Evolutionary conservation across 371 early-diverging fungal species (phyloP), one percentile per base, ranked within the genome.

Genomic region (Zopfochytrium polystomum): DNA sequence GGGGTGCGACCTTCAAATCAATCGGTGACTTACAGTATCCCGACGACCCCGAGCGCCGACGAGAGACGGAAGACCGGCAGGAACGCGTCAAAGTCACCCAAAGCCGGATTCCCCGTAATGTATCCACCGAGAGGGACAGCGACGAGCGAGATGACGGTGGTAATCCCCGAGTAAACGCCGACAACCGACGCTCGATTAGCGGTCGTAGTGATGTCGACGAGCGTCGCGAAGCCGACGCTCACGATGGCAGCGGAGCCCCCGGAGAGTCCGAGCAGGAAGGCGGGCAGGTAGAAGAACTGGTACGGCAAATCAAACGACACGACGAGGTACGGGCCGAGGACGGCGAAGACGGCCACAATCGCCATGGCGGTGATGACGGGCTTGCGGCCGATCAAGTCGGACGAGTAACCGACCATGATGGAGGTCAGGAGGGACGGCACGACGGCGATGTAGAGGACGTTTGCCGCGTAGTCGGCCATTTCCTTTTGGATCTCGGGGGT

Each of bases 311-410:
- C 18, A 18, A 11, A 38, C 7, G 38, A 11, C 38, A 18, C 38
- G 38, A 38, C 38, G 11, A 38, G 38, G 38, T 38, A 38, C 38
- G 38, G 38, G n/a, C n/a, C n/a, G n/a, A n/a, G n/a, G n/a, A n/a
- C n/a, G n/a, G n/a, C n/a, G n/a, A n/a, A n/a, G n/a, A n/a, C n/a
- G n/a, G n/a, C n/a, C n/a, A n/a, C n/a, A n/a, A n/a, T n/a, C n/a
- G n/a, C n/a, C 47, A 47, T 47, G 47, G 23, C 22, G 23, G 23
- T 18, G 23, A 47, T 47, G n/a, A n/a, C n/a, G 47, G 47, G 47
- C 47, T 47, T 47, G 7, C 47, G 9, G 9, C 47, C 47, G 23
- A 47, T 47, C 18, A 11, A 23, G 23, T 47, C 47, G 23, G 18
- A 15, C 47, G 23, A 15, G 47, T 9, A 9, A 6, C 15, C 47